Percentiles rank a stretch among this genome's conserved stretches.
Conservation (phyloP, 495 filamentous ascomycete species). For the Penicillium malachiteum region DNA sequence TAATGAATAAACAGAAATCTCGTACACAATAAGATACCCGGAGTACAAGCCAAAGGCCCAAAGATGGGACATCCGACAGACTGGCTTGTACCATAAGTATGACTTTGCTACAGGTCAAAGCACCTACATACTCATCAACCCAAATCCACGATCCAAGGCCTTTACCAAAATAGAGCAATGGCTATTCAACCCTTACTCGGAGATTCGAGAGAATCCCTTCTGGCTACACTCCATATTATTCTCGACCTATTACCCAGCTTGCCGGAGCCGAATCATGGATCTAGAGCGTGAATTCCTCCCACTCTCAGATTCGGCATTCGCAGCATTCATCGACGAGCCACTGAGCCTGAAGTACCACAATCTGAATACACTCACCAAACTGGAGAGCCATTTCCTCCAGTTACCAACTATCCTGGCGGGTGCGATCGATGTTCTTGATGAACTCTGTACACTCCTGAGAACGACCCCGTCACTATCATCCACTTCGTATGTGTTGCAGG, state of each 20-base stretch:
- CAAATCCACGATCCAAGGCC: slow-evolving; percentile 17
- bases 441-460: slow-evolving; percentile 12
- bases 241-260: slow-evolving; percentile 35
- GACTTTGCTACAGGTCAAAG: slow-evolving; percentile 24
- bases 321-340: slow-evolving; percentile 7
- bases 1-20: slow-evolving; percentile 27
- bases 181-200: slow-evolving; percentile 10
- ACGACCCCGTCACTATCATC: background rate
- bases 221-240: slow-evolving; percentile 38
- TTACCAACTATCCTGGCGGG: slow-evolving; percentile 20
- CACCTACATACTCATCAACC: slow-evolving; percentile 37
- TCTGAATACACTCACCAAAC: slow-evolving; percentile 1
- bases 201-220: slow-evolving; percentile 11
- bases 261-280: slow-evolving; percentile 37
- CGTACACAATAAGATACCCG: slow-evolving; percentile 42
- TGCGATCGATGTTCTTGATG: slow-evolving; percentile 22
- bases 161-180: slow-evolving; percentile 27
- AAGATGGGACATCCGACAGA: slow-evolving; percentile 44
- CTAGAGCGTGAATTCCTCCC: slow-evolving; percentile 35
- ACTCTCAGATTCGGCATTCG: slow-evolving; percentile 19
- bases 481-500: background rate
- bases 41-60: slow-evolving; percentile 30
- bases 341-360: slow-evolving; percentile 1
- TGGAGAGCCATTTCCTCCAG: slow-evolving; percentile 5
- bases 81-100: slow-evolving; percentile 41